Evolutionary conservation across 2,329 filamentous ascomycete species (phyloP), one percentile per base, ranked within the genome.

Genomic region (Aspergillus tanneri): DNA sequence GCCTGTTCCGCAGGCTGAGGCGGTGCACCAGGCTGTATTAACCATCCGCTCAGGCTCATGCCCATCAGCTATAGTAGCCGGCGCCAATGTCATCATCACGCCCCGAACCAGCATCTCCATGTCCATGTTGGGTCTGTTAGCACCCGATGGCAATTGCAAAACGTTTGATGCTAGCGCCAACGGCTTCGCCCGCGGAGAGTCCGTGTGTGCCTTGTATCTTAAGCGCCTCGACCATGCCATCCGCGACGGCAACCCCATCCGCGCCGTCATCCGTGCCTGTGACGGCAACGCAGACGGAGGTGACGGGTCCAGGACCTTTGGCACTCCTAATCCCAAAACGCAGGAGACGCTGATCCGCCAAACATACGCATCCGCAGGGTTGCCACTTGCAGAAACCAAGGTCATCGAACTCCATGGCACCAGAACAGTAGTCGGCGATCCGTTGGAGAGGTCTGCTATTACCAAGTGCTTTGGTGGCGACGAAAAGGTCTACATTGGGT

Each of bases 1-100:
- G 72, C 61, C 0, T 72, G 72, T 37, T 72, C 69, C 0, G 63
- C 69, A 0, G 0, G 30, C 71, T 4, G 49, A 58, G 1, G 59
- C 43, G 8, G 46, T 74, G 1, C 57, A 73, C 32, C 46, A 52
- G 11, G 58, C 58, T 9, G 62, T 42, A 61, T 65, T 55, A 53
- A 5, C 46, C 63, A 5, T 55, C 39, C 27, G 28, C 6, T 14
- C n/a, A 5, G 43, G 50, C 10, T 40, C 30, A 11, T 46, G 41
- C 21, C 12, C 38, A 1, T 38, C 45, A 1, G 67, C 68, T 2
- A 28, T 72, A 2, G 67, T 70, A 1, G 63, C 57, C 2, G 68
- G 69, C 1, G 53, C 55, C 2, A 71, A 65, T 32, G 35, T 72
- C 2, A 65, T 72, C 28, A 19, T 69, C 2, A 52, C 51, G 1